Percentiles rank a stretch among this genome's conserved stretches.
These are phyloP conservation scores for Kewa caespitosa DNA, from an alignment of 179 eudicot genomes.

Conservation along the genomic window DNA sequence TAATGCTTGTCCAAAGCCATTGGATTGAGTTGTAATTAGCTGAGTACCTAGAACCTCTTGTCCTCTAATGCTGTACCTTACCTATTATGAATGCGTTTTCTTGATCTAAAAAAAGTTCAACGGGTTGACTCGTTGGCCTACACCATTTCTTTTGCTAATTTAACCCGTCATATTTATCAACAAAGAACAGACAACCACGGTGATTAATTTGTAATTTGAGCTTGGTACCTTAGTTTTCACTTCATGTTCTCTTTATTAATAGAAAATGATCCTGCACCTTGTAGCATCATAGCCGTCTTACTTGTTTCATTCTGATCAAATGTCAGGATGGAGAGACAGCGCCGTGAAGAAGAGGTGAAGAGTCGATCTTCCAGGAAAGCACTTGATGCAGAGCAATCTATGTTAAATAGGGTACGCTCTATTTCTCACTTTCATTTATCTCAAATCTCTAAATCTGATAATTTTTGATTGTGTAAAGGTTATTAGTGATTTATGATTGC, in stretches of 20 bases:
- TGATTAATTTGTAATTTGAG: background rate
- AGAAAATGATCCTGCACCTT: background rate
- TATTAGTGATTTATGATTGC: too few relatives aligned
- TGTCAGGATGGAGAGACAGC: slow-evolving; percentile 97
- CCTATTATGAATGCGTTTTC: too few relatives aligned
- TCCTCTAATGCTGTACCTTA: too few relatives aligned
- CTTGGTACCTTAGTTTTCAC: background rate
- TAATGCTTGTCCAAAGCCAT: too few relatives aligned
- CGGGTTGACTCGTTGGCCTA: background rate
- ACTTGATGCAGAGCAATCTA: slow-evolving; percentile 73
- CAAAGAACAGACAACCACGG: background rate
- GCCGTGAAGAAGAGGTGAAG: slow-evolving; percentile 88
- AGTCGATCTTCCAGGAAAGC: slow-evolving; percentile 73
- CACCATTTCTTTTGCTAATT: background rate
- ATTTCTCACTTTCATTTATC: slow-evolving; percentile 4
- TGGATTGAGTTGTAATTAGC: too few relatives aligned
- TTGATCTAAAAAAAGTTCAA: too few relatives aligned
- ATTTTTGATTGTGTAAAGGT: background rate
- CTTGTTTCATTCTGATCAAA: slow-evolving; percentile 19
- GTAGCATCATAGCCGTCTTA: background rate
- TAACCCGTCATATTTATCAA: background rate
- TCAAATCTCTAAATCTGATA: background rate
- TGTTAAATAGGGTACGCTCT: slow-evolving; percentile 66
- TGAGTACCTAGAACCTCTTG: too few relatives aligned
- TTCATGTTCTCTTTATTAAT: background rate